Evolutionary conservation across 306 rosid species (phyloP).

Genomic region (Lablab purpureus): DNA sequence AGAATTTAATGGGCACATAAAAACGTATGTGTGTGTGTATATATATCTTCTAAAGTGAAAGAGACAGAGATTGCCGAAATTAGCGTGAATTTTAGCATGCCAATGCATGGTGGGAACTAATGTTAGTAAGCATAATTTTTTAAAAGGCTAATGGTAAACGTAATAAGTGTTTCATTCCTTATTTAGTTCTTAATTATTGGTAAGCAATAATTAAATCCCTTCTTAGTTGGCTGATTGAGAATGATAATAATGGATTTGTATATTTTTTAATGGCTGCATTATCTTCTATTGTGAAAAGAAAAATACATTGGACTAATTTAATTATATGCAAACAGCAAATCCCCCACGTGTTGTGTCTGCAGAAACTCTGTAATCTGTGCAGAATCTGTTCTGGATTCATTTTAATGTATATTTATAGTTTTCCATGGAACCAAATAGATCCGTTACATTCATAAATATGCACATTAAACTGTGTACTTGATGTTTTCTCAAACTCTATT

Average conservation of each 20-base stretch:
- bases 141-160: background rate
- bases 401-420: background rate
- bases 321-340: background rate
- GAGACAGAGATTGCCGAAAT: conserved; percentile 15
- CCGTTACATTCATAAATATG: background rate
- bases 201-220: background rate
- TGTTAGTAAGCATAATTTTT: background rate
- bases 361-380: background rate
- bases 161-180: background rate
- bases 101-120: conserved; percentile 1
- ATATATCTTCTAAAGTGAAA: background rate
- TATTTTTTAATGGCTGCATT: background rate
- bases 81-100: conserved; percentile 22
- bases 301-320: conserved; percentile 1
- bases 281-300: background rate
- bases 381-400: background rate
- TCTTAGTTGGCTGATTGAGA: conserved; percentile 13
- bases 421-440: background rate
- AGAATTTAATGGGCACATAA: background rate
- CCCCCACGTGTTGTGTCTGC: background rate
- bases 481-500: background rate
- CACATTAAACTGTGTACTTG: background rate
- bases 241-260: too few relatives aligned
- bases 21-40: background rate
- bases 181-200: conserved; percentile 9